Conservation (phyloP, 352 stramenopile species). For the Thraustotheca clavata region DNA sequence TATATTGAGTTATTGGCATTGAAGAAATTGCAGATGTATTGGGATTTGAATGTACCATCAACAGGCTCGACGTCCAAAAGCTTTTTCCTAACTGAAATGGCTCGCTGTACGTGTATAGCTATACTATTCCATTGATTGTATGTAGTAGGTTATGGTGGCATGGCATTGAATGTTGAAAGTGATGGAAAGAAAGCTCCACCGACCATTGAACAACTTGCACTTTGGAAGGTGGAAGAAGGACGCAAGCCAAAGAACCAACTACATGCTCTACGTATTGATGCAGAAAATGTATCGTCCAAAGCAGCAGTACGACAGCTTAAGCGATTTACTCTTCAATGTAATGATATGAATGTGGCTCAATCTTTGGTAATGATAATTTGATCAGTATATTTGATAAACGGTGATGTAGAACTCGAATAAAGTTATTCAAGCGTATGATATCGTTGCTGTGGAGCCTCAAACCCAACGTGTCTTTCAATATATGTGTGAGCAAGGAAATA, state of each 20-base stretch:
- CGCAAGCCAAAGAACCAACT: slow-evolving; percentile 48
- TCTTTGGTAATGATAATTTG: slow-evolving; percentile 33
- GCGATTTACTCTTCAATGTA: slow-evolving; percentile 63
- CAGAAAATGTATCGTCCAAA: slow-evolving; percentile 22
- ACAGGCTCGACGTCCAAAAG: slow-evolving; percentile 24
- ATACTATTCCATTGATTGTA: background rate
- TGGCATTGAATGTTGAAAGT: slow-evolving; percentile 54
- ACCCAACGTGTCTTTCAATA: slow-evolving; percentile 76
- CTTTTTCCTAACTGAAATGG: slow-evolving; percentile 47
- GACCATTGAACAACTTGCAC: background rate
- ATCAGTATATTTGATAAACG: background rate
- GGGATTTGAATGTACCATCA: slow-evolving; percentile 63
- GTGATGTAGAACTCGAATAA: slow-evolving; percentile 37
- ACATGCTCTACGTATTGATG: slow-evolving; percentile 16
- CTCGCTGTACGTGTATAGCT: slow-evolving; percentile 35
- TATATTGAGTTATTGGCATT: too few species aligned
- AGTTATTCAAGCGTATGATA: slow-evolving; percentile 58
- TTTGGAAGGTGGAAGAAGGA: slow-evolving; percentile 26
- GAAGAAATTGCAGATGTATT: too few species aligned
- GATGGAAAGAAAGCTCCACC: slow-evolving; percentile 23
- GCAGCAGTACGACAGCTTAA: slow-evolving; percentile 42
- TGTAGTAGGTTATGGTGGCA: slow-evolving; percentile 53
- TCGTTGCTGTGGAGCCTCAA: slow-evolving; percentile 59
- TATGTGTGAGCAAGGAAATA: slow-evolving; percentile 63
- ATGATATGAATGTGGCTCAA: slow-evolving; percentile 58